A percentile compares a stretch with the other conserved stretches of the same genome.
Conservation (phyloP, 768 basidiomycete species). For the Lentinula raphanica region DNA sequence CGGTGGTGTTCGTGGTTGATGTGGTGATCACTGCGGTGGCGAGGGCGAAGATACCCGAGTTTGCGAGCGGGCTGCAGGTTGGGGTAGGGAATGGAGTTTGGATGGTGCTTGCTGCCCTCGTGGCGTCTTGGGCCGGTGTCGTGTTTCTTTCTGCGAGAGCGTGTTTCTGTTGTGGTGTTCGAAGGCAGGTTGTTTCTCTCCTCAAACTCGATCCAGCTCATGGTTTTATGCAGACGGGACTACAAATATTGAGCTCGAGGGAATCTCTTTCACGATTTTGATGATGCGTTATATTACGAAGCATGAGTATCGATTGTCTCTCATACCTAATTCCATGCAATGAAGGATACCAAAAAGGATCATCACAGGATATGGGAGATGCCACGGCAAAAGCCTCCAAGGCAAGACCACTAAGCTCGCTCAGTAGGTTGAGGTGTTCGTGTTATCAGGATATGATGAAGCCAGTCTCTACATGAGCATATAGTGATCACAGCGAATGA, state of each 20-base stretch:
- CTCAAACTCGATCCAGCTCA: neutral
- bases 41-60: slow-evolving; percentile 33
- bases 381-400: too few species aligned
- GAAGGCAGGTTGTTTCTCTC: slow-evolving; percentile 25
- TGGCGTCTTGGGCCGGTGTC: slow-evolving; percentile 56
- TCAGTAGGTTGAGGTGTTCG: too few species aligned
- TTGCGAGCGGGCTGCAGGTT: slow-evolving; percentile 40
- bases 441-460: too few species aligned
- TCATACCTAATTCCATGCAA: too few species aligned
- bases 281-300: too few species aligned
- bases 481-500: too few species aligned
- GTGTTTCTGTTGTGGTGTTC: slow-evolving; percentile 67
- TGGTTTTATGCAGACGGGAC: neutral
- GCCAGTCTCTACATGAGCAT: too few species aligned
- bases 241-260: neutral
- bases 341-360: too few species aligned
- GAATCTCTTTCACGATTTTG: neutral
- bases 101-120: slow-evolving; percentile 57
- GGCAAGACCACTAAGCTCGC: too few species aligned
- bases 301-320: too few species aligned
- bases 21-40: slow-evolving; percentile 55
- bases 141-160: slow-evolving; percentile 56
- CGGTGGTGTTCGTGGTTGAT: slow-evolving; percentile 56
- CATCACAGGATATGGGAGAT: too few species aligned
- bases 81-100: slow-evolving; percentile 66